These are phyloP conservation scores for Flaveria sonorensis DNA, from an alignment of 129 eudicot species.

Conservation along the genomic window DNA sequence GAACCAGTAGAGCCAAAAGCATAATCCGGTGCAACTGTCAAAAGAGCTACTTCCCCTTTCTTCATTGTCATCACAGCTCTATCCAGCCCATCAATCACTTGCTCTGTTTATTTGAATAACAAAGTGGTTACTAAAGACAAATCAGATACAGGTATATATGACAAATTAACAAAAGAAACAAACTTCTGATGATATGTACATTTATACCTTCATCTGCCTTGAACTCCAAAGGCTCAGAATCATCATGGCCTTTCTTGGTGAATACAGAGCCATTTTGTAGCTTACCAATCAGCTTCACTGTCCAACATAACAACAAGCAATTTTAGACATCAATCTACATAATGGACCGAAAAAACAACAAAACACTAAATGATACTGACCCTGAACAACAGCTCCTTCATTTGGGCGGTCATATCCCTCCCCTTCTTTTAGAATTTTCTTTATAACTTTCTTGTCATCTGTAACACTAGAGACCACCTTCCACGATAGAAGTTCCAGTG, in stretches of 20 bases:
- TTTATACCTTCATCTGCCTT: constrained; percentile 79
- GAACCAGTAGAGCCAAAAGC: not conserved
- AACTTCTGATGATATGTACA: not conserved
- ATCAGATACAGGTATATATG: not conserved
- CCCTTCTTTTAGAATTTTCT: not conserved
- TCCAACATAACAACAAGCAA: not conserved
- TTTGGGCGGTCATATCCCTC: not conserved
- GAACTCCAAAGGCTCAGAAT: constrained; percentile 64
- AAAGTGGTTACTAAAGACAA: not conserved
- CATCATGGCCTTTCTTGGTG: constrained; percentile 65
- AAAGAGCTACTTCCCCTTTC: constrained; percentile 10
- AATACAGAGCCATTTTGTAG: constrained; percentile 80
- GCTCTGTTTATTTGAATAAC: not conserved
- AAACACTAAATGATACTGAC: not conserved
- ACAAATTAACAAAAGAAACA: not conserved
- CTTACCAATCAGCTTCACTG: constrained; percentile 82
- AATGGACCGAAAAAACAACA: not conserved
- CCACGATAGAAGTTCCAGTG: not conserved
- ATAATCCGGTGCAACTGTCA: not conserved
- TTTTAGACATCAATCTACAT: not conserved
- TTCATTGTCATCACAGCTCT: constrained; percentile 8
- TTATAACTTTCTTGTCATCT: not conserved
- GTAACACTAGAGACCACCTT: not conserved
- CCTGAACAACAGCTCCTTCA: constrained; percentile 7
- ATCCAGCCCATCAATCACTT: constrained; percentile 12